These are phyloP conservation scores for Pichia sp. DNA, from an alignment of 1,139 yeast genomes.

Conservation along the genomic window DNA sequence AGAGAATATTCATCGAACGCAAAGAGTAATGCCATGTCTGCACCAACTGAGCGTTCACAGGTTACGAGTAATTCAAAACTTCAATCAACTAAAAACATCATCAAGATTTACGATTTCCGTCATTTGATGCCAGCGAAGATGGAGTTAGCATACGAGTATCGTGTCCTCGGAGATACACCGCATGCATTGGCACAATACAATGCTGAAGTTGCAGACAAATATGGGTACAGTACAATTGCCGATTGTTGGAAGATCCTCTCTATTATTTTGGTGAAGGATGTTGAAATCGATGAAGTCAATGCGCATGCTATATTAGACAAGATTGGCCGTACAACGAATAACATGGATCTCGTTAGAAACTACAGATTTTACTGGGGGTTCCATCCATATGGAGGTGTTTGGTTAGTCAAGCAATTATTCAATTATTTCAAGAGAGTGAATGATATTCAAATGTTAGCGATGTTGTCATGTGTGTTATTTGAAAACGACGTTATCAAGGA, in stretches of 20 bases:
- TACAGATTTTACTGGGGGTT: constrained; percentile 65
- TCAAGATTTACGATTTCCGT: constrained; percentile 64
- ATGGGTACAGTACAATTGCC: constrained; percentile 62
- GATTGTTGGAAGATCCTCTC: constrained; percentile 78
- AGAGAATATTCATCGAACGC: constrained; percentile 21
- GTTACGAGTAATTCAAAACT: constrained; percentile 25
- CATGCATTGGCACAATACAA: constrained; percentile 67
- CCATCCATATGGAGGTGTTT: constrained; percentile 77
- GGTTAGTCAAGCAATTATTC: constrained; percentile 68
- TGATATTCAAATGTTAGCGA: constrained; percentile 87
- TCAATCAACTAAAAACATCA: constrained; percentile 43
- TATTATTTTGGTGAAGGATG: constrained; percentile 37
- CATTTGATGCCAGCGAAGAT: constrained; percentile 73
- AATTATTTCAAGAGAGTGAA: constrained; percentile 60
- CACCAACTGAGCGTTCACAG: constrained; percentile 28
- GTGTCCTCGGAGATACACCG: constrained; percentile 66
- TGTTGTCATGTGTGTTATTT: constrained; percentile 70
- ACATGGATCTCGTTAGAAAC: constrained; percentile 16
- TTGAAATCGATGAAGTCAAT: constrained; percentile 22
- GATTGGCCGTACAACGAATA: constrained; percentile 17
- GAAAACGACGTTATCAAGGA: constrained; percentile 37
- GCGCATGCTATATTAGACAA: constrained; percentile 17
- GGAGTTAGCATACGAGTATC: constrained; percentile 75
- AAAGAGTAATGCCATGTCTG: constrained; percentile 20
- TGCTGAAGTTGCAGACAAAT: constrained; percentile 64